Base-by-base conservation (phyloP, 140 eudicot genomes). In the Flaveria floridana region DNA sequence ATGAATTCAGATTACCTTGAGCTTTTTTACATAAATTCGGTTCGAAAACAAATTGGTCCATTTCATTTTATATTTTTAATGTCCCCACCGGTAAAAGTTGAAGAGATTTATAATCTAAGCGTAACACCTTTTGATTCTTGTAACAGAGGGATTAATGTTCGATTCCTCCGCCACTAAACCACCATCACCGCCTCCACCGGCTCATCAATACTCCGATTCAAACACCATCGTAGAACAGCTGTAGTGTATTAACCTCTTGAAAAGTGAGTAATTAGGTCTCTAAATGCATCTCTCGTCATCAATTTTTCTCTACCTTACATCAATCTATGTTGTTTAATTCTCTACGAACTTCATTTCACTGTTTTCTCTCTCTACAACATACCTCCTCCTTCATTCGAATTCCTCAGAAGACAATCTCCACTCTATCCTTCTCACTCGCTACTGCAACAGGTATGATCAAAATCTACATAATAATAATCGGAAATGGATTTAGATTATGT, bases 371-470 rank as follows among this genome's bases (percentile, higher is more conserved):
- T 74, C 67, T 67, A 26, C 75, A 56, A 26, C 70, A 34, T 47
- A 67, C 75, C 63, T 57, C 55, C 37, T 44, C 65, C 64, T 52
- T 70, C 53, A 61, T 8, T 50, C 77, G 15, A 48, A 20, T 41
- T 14, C 41, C 21, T 28, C 76, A 28, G 51, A 65, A 74, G 25
- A 21, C 65, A 5, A 34, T 68, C 25, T 59, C 59, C 65, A 26
- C 0, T 70, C 65, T 61, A 76, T 59, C 77, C 2, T 30, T 18
- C 37, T 37, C 78, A 63, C 7, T 63, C 66, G 67, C 66, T 68
- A 41, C 76, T 68, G 52, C 75, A 73, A 74, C 84, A 58, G 84
- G 84, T 80, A 47, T 48, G 20, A 21, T 59, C 3, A 23, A 23
- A 23, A 23, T 23, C 25, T 23, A 23, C 25, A 23, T 23, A 23